Base-by-base conservation (phyloP, 2,329 filamentous ascomycete genomes). In the Sporothrix sp. region DNA sequence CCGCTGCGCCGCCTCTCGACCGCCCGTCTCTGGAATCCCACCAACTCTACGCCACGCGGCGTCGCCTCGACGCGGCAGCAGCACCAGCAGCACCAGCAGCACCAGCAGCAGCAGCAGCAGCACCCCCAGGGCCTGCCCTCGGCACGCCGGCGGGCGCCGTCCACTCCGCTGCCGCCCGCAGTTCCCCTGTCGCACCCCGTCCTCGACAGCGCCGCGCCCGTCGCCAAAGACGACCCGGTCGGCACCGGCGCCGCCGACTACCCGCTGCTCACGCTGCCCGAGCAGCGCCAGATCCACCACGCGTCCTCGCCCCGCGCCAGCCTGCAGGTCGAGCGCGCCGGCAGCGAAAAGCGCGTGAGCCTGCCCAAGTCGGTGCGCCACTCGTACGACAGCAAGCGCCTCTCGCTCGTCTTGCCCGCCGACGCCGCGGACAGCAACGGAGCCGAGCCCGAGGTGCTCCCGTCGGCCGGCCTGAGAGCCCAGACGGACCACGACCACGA, bases 1-100 rank as follows among this genome's bases (percentile, higher is more conserved):
- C 51, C 55, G 23, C 62, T 67, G 43, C 67, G 65, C 48, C 69
- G 67, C 27, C 65, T 70, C 27, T 68, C 70, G 4, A 67, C 73
- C 20, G 71, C 72, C 40, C 74, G 75, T 32, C 73, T 80, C 56
- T 80, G 77, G 77, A 80, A 80, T 58, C 77, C 77, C 21, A 74
- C 74, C 52, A 80, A 80, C 60, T 80, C 75, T 23, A 79, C 76
- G 2, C 76, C 75, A 39, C 69, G 75, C 52, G 58, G 63, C 49
- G 56, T 66, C 50, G 10, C 42, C 6, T 39, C 53, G 2, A 25
- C 48, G 39, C 4, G n/a, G 6, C 37, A 11, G 18, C 30, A 30
- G 30, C n/a, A 23, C 25, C 50, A 8, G 23, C 28, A 8, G 18
- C 32, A 25, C 13, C 27, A 30, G n/a, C 36, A 27, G 14, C 42